Conservation (phyloP, 1,284 basidiomycete species). For the Ceratobasidium sp. region DNA sequence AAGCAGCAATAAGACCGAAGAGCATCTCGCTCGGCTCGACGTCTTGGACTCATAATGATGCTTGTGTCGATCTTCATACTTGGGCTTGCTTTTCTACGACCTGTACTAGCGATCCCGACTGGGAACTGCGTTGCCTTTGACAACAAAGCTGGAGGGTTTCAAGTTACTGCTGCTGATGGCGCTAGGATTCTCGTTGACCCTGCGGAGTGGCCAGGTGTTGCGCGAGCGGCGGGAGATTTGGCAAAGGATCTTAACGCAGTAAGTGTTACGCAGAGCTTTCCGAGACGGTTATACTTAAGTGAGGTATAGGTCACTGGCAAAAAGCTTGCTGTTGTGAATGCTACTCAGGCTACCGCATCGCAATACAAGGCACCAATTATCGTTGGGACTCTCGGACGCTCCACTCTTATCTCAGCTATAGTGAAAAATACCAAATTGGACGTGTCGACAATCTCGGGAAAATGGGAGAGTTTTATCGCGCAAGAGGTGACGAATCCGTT, state of each 20-base stretch:
- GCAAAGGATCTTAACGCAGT: slow-evolving; percentile 68
- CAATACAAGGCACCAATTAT: slow-evolving; percentile 63
- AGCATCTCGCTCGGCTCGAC: no score
- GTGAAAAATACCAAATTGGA: slow-evolving; percentile 67
- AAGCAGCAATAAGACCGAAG: no score
- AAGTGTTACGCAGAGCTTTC: slow-evolving; percentile 3
- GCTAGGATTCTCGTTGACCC: slow-evolving; percentile 63
- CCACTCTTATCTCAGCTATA: slow-evolving; percentile 69
- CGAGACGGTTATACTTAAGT: not conserved
- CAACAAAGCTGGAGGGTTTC: slow-evolving; percentile 33
- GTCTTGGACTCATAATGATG: no score
- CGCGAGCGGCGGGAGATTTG: slow-evolving; percentile 72
- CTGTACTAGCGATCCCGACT: not conserved
- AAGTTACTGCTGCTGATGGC: slow-evolving; percentile 38
- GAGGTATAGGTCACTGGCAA: slow-evolving; percentile 66
- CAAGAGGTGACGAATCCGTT: slow-evolving; percentile 69
- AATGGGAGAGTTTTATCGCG: slow-evolving; percentile 74
- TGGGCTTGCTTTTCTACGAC: not conserved
- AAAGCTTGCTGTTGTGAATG: slow-evolving; percentile 65
- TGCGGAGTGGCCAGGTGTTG: slow-evolving; percentile 75
- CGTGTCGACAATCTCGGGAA: slow-evolving; percentile 68
- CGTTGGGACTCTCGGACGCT: slow-evolving; percentile 74
- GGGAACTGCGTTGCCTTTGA: slow-evolving; percentile 45
- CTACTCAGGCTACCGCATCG: slow-evolving; percentile 50
- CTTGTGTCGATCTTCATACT: not conserved